Base-by-base conservation (phyloP, 2,329 filamentous ascomycete species). In the Colletotrichum abscissum region DNA sequence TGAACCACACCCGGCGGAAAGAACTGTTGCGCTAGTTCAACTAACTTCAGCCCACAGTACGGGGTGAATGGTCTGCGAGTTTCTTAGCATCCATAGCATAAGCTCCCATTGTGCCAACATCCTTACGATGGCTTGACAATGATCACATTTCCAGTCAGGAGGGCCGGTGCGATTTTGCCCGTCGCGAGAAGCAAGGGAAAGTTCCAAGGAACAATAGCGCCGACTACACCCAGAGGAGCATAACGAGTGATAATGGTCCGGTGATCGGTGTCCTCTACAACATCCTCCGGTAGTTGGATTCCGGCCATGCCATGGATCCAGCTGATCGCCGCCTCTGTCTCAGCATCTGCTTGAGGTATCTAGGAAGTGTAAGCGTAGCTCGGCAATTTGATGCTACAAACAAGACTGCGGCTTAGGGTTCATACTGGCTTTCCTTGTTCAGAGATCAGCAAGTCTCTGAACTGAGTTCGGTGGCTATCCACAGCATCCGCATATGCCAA, bases 1-100 rank as follows among this genome's bases (percentile, higher is more conserved):
- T 92, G 90, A 1, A 92, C 78, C n/a, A 93, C 89, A 52, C 91
- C 91, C 0, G 89, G 86, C 2, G 90, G 90, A 80, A 92, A 89
- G 80, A 91, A 83, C 26, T 86, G 78, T 69, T 88, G 85, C 0
- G 85, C 89, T 2, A 93, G 78, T 79, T 92, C 90, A 14, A 85
- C 87, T n/a, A 91, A 77, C 80, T 93, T 92, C 52, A 93, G 82
- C 4, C 83, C 82, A 2, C 84, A 86, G 79, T 91, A 91, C 0
- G 89, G 89, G 0, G 89, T 90, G 78, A 87, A 90, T 0, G 88
- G 88, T 0, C 69, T 71, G 22, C 35, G 5, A 16, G 3, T 1
- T 8, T 9, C 8, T 64, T n/a, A 54, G 19, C 8, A 16, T 4
- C 30, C 9, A 42, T 14, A 19, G 16, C 2, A 55, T 16, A 11